Percentiles rank a stretch among this genome's conserved stretches.
These are phyloP conservation scores for Schizosaccharomyces octosporus DNA, from an alignment of 805 yeast species.

Conservation along the genomic window DNA sequence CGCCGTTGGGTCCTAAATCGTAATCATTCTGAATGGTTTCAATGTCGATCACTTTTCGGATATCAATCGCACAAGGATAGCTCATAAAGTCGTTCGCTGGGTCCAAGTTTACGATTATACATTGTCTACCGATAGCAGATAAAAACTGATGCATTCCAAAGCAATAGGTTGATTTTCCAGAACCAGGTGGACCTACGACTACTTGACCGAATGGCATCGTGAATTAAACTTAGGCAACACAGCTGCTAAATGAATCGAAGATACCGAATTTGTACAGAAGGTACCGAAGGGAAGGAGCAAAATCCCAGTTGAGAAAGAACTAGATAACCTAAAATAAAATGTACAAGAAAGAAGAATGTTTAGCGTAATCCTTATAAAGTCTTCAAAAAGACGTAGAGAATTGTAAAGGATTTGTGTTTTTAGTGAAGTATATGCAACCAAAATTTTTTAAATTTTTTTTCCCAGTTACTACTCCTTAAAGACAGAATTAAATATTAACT, in stretches of 20 bases:
- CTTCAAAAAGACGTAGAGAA: too few species aligned
- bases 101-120: conserved; percentile 66
- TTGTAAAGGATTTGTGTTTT: too few species aligned
- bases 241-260: neutral
- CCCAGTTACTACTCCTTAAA: too few species aligned
- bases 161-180: conserved; percentile 90
- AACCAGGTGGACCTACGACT: conserved; percentile 93
- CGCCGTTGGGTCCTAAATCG: conserved; percentile 70
- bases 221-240: neutral
- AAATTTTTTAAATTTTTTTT: too few species aligned
- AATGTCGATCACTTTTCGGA: conserved; percentile 47
- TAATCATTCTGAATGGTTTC: conserved; percentile 59
- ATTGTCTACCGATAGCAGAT: conserved; percentile 78
- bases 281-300: neutral
- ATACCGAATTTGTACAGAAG: neutral
- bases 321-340: neutral
- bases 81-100: conserved; percentile 62
- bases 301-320: neutral
- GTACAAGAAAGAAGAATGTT: neutral
- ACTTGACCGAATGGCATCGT: conserved; percentile 2
- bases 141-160: conserved; percentile 76
- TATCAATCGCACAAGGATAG: conserved; percentile 54
- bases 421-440: too few species aligned
- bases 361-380: too few species aligned
- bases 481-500: too few species aligned